Evolutionary conservation across 441 rosid genomes (phyloP), one percentile per base, ranked within the genome.

Genomic region (Kokia cookei): DNA sequence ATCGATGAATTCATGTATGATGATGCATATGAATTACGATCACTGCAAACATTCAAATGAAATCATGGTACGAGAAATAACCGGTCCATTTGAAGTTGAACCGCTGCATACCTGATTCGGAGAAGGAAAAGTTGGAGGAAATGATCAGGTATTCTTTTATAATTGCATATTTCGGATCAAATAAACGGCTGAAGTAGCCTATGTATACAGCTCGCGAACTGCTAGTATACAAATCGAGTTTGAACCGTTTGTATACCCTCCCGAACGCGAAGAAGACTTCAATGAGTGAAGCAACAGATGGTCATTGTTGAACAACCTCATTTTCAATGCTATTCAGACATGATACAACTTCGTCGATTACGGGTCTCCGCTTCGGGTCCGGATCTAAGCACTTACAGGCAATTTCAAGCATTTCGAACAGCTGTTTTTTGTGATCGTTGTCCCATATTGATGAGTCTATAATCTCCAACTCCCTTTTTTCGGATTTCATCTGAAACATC

Each of bases 401-500:
- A 65, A 90, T 84, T 63, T 90, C 89, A 60, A 94, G 84, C 90
- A 90, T 84, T 73, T 84, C 86, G 43, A 90, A 69, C 47, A 86
- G 82, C 68, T 85, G 82, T 77, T 76, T 90, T 79, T 90, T 92
- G 0, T 75, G 65, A 70, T 75, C 89, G 76, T 86, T 88, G 72
- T 81, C 85, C 80, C 88, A 84, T 57, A 94, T 83, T 0, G 88
- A 72, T 0, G 86, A 27, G 72, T 92, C 97, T 2, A 94, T 82
- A 26, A 88, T 78, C 83, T 94, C 97, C 0, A 78, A 77, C 26
- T 86, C 92, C 74, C 87, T 81, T 71, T 86, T 85, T 73, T 91
- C 97, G 0, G 75, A 79, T 82, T 88, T 91, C 97, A 87, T 87
- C 81, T 91, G 90, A 77, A 87, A 87, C 84, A 94, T 90, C 86